phyloP scores from a whole-genome alignment of 192 early-diverging fungal species.

The Umbelopsis sp. region DNA sequence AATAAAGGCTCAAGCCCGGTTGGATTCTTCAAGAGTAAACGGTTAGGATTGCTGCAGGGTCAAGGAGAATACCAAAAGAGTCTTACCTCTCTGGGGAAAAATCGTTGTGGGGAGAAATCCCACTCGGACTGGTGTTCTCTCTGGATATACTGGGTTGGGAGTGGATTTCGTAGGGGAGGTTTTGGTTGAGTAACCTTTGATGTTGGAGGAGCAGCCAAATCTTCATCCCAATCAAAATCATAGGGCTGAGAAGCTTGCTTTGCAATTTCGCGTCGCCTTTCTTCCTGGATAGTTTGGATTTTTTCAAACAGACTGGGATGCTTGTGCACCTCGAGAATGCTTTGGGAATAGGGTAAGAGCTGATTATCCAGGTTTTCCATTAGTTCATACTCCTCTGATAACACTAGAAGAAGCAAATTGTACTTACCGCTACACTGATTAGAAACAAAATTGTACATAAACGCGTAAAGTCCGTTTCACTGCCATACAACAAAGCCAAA shows the following conservation, averaged over 20 bases:
- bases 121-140: neutral
- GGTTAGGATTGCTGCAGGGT: neutral
- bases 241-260: neutral
- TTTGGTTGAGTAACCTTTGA: neutral
- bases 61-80: neutral
- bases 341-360: neutral
- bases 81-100: conserved; percentile 2
- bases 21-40: neutral
- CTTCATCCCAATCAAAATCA: conserved; percentile 14
- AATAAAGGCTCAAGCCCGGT: neutral
- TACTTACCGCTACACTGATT: neutral
- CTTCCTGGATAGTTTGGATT: conserved; percentile 5
- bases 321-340: neutral
- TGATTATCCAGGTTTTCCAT: neutral
- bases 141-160: neutral
- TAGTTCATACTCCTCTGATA: neutral
- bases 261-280: neutral
- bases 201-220: neutral
- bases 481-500: neutral
- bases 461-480: neutral
- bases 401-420: neutral
- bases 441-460: neutral
- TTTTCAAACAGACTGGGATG: conserved; percentile 9
- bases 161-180: neutral
- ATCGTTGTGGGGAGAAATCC: neutral